Conservation (phyloP, 768 basidiomycete species). For the Nidularia sp. region DNA sequence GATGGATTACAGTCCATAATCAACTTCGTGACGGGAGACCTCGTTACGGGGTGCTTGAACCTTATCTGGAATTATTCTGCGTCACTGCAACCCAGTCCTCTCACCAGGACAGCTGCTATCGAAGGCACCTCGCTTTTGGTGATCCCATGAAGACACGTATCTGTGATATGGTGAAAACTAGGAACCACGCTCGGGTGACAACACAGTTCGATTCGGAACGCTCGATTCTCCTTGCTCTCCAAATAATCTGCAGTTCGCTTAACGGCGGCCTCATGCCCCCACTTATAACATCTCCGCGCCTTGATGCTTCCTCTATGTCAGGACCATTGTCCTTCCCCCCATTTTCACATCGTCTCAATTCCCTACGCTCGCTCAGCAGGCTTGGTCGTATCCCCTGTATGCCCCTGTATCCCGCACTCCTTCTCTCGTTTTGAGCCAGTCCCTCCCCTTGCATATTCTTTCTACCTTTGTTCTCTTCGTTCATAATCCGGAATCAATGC, state of each 20-base stretch:
- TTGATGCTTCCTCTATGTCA: constrained; percentile 27
- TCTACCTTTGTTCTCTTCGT: neutral
- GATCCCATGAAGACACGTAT: constrained; percentile 14
- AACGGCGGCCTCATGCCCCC: constrained; percentile 37
- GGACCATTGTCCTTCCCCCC: constrained; percentile 28
- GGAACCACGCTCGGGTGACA: constrained; percentile 23
- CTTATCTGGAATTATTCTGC: constrained; percentile 16
- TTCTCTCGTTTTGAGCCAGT: too few species aligned
- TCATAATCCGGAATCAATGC: constrained; percentile 36
- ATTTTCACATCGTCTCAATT: constrained; percentile 8
- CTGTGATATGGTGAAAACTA: constrained; percentile 22
- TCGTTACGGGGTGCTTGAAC: constrained; percentile 19
- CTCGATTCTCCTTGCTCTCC: constrained; percentile 21
- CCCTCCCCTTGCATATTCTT: constrained; percentile 1
- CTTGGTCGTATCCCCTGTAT: constrained; percentile 8
- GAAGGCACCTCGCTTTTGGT: too few species aligned
- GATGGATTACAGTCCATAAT: constrained; percentile 1
- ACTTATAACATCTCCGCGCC: constrained; percentile 30
- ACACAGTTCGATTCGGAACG: constrained; percentile 26
- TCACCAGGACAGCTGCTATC: constrained; percentile 9
- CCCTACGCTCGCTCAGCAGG: constrained; percentile 7
- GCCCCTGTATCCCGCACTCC: constrained; percentile 14
- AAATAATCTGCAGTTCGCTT: constrained; percentile 26
- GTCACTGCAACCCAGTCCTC: constrained; percentile 11
- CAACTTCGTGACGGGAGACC: constrained; percentile 9